A percentile compares a stretch with the other conserved stretches of the same genome.
Evolutionary conservation across 1,284 basidiomycete genomes (phyloP).

Genomic region (Xerocomus minutiporus): DNA sequence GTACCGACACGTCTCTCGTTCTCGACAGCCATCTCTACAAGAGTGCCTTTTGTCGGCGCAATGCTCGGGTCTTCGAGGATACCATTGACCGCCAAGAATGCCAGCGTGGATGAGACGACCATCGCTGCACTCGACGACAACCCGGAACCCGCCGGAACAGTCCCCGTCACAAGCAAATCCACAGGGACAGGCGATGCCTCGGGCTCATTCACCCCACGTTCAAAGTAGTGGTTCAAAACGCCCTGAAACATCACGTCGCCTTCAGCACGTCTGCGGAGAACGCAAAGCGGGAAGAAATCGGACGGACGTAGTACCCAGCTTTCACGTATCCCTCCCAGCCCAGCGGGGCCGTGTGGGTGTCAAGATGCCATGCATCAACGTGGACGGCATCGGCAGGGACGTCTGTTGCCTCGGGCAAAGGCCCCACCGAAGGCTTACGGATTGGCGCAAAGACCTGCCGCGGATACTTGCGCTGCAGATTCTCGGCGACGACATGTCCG

Average conservation of each 20-base stretch:
- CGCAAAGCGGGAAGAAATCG: background rate
- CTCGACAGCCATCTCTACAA: constrained; percentile 74
- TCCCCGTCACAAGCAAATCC: constrained; percentile 71
- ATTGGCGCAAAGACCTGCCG: constrained; percentile 55
- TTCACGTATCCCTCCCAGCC: constrained; percentile 88
- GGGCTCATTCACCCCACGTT: constrained; percentile 20
- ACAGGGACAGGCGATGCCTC: constrained; percentile 47
- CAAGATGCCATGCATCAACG: constrained; percentile 61
- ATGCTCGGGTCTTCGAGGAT: constrained; percentile 42
- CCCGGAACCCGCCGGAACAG: constrained; percentile 78
- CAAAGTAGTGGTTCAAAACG: constrained; percentile 65
- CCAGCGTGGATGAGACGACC: constrained; percentile 78
- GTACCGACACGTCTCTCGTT: constrained; percentile 79
- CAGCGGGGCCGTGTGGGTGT: constrained; percentile 65
- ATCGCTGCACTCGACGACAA: constrained; percentile 82
- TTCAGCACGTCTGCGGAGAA: background rate
- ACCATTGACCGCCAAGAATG: constrained; percentile 71
- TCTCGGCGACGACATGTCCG: constrained; percentile 60
- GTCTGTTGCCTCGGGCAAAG: constrained; percentile 17
- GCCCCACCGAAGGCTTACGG: constrained; percentile 25
- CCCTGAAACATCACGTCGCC: constrained; percentile 44
- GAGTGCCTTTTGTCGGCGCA: constrained; percentile 54
- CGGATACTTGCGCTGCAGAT: constrained; percentile 58
- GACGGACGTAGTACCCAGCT: constrained; percentile 67
- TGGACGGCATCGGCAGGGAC: constrained; percentile 38